phyloP scores from a whole-genome alignment of 1,284 basidiomycete species.

The Rhodotorula sp. region DNA sequence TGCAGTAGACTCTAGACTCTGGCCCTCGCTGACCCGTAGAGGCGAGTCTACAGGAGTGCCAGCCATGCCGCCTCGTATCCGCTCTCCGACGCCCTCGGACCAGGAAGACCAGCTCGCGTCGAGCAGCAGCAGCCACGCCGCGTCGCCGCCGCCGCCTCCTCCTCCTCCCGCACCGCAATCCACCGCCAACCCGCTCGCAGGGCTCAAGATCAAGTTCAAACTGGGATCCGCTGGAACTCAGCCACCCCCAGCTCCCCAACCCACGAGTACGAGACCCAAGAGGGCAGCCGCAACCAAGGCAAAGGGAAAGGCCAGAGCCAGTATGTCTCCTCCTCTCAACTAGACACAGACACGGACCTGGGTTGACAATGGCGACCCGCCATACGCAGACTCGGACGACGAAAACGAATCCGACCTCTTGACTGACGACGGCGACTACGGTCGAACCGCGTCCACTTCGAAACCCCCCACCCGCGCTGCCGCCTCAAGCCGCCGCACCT shows the following conservation, averaged over 20 bases:
- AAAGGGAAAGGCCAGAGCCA: conserved; percentile 6
- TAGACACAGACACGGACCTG: no score
- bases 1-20: background rate
- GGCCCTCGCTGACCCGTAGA: background rate
- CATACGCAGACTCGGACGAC: conserved; percentile 3
- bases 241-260: no score
- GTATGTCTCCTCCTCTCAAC: background rate
- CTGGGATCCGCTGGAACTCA: conserved; percentile 1
- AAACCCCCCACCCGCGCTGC: no score
- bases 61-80: conserved; percentile 26
- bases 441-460: no score
- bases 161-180: background rate
- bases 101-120: conserved; percentile 28
- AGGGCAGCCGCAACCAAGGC: background rate
- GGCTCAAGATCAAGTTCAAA: conserved; percentile 42
- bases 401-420: conserved; percentile 9
- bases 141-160: background rate
- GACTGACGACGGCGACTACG: conserved; percentile 5
- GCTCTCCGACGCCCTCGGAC: conserved; percentile 25
- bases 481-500: no score
- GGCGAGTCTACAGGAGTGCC: background rate
- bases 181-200: background rate
- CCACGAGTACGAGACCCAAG: background rate
- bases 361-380: no score
- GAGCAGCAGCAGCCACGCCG: background rate